Conservation (phyloP, 1,284 basidiomycete species). For the Austropuccinia psidii region DNA sequence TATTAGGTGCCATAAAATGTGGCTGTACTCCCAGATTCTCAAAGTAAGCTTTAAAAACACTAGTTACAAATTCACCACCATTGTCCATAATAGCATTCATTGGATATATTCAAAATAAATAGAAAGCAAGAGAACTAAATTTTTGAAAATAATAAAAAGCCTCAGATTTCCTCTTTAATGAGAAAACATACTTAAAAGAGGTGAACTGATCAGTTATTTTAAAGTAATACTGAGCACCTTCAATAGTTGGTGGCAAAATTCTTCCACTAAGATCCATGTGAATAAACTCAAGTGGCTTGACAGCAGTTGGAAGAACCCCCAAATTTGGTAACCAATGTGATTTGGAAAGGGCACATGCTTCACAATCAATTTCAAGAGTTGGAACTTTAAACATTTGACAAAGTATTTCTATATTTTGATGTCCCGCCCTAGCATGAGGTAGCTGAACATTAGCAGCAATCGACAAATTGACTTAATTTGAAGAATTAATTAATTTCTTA, state of each 20-base stretch:
- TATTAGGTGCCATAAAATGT: conserved; percentile 48
- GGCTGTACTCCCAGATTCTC: conserved; percentile 44
- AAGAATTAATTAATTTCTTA: too few species aligned
- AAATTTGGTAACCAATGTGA: background rate
- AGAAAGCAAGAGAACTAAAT: too few species aligned
- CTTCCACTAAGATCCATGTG: conserved; percentile 11
- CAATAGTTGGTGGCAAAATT: background rate
- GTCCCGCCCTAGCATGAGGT: background rate
- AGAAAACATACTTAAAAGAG: background rate
- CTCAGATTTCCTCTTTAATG: conserved; percentile 14
- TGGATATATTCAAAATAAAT: too few species aligned
- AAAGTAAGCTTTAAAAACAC: conserved; percentile 43
- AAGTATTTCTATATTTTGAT: background rate
- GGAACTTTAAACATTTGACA: background rate
- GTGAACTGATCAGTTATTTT: background rate
- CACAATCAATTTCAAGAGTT: background rate
- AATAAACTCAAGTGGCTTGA: too few species aligned
- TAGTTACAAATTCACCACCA: too few species aligned
- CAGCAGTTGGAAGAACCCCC: background rate
- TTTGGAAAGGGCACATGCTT: conserved; percentile 1
- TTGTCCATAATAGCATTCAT: too few species aligned
- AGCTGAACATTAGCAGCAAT: too few species aligned
- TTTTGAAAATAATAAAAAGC: too few species aligned
- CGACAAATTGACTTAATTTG: too few species aligned
- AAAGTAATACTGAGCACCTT: conserved; percentile 6